Conservation (phyloP, 768 basidiomycete species). For the Amanita exitialis region DNA sequence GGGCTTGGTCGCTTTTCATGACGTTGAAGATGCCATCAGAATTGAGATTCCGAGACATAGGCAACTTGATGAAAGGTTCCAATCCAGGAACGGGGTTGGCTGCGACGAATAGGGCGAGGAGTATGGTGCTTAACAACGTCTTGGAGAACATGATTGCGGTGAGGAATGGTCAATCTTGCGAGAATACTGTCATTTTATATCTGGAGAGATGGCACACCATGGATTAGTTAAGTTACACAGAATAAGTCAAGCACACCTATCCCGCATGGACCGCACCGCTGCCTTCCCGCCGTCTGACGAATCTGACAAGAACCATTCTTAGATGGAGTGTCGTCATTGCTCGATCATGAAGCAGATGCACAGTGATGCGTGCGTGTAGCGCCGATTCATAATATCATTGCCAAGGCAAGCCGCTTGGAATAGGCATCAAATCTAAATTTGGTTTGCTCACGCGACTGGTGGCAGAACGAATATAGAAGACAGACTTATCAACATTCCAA, state of each 20-base stretch:
- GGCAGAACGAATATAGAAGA: too few relatives aligned
- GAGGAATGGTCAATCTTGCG: not conserved
- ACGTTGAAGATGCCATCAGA: conserved; percentile 38
- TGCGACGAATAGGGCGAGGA: conserved; percentile 35
- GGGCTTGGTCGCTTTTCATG: conserved; percentile 37
- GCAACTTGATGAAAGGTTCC: conserved; percentile 31
- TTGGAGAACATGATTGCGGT: conserved; percentile 23
- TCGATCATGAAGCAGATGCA: not conserved
- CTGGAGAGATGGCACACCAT: not conserved
- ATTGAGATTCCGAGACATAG: conserved; percentile 47
- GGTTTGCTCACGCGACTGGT: not conserved
- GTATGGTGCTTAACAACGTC: conserved; percentile 32
- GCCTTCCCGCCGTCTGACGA: not conserved
- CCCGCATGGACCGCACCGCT: not conserved
- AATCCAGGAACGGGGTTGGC: conserved; percentile 36
- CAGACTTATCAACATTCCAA: too few relatives aligned
- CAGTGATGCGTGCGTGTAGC: not conserved
- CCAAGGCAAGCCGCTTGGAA: not conserved
- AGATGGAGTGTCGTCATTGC: not conserved
- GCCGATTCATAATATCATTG: not conserved
- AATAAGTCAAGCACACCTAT: not conserved
- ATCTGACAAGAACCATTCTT: not conserved
- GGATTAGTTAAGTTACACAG: too few relatives aligned
- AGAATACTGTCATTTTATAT: not conserved
- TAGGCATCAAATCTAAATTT: not conserved